Evolutionary conservation across 1,284 basidiomycete genomes (phyloP).

Genomic region (Exsudoporus floridanus): DNA sequence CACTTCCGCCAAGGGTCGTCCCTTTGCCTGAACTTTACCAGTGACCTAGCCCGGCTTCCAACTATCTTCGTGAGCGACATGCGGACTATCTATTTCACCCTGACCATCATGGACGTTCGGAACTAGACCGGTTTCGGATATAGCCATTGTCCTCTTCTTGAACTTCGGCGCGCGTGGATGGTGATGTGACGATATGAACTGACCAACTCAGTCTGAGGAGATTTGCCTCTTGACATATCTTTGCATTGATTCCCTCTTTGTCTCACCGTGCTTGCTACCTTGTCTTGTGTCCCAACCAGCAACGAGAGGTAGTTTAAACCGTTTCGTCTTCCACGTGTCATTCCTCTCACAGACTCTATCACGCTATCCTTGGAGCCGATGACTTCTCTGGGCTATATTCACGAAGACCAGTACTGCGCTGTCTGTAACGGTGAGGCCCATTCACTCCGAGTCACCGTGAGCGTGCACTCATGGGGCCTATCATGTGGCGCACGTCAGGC

Average conservation of each 20-base stretch:
- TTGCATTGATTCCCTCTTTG: constrained; percentile 19
- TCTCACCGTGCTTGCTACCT: constrained; percentile 28
- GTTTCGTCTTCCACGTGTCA: background rate
- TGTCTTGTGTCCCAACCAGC: constrained; percentile 29
- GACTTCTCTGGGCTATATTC: constrained; percentile 7
- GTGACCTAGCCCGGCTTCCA: constrained; percentile 4
- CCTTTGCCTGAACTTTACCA: constrained; percentile 13
- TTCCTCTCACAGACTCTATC: constrained; percentile 5
- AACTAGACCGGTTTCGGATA: constrained; percentile 40
- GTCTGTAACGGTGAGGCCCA: constrained; percentile 18
- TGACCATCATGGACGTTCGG: constrained; percentile 20
- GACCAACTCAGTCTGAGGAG: constrained; percentile 4
- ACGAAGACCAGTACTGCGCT: constrained; percentile 17
- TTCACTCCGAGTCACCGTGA: background rate
- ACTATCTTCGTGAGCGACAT: constrained; percentile 14
- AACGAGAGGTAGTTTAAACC: constrained; percentile 17
- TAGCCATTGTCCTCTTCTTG: constrained; percentile 33
- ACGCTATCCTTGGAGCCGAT: constrained; percentile 5
- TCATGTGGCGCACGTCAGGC: constrained; percentile 12
- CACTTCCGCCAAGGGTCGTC: constrained; percentile 11
- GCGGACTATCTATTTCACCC: constrained; percentile 20
- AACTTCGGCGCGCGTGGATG: constrained; percentile 16
- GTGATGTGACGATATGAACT: constrained; percentile 22
- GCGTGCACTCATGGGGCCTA: constrained; percentile 4
- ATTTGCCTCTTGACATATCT: constrained; percentile 21